These are phyloP conservation scores for Blastobotrys serpentis DNA, from an alignment of 1,139 yeast genomes.

Conservation along the genomic window DNA sequence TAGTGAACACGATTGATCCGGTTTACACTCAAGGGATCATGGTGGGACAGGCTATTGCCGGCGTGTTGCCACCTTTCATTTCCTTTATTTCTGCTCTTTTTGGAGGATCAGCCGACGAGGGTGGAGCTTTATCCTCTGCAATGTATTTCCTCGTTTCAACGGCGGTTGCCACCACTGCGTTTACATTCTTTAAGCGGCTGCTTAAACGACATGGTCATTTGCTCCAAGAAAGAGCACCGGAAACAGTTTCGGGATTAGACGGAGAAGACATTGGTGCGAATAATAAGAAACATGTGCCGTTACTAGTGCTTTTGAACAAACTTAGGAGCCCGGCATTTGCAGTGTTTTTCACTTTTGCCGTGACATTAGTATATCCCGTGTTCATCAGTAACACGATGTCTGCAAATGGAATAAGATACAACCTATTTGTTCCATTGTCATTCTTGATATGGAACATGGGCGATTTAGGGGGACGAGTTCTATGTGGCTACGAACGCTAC, in stretches of 20 bases:
- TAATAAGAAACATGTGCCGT: constrained; percentile 46
- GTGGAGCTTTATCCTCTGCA: constrained; percentile 21
- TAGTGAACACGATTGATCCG: constrained; percentile 76
- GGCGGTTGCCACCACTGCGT: constrained; percentile 53
- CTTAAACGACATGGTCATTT: not conserved
- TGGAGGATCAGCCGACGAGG: constrained; percentile 31
- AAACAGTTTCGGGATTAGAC: not conserved
- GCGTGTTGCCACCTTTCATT: constrained; percentile 82
- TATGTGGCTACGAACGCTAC: constrained; percentile 54
- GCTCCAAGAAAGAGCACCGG: constrained; percentile 12
- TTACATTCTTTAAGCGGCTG: constrained; percentile 26
- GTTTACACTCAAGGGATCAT: constrained; percentile 82
- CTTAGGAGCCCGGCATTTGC: constrained; percentile 63
- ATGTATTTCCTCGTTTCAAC: constrained; percentile 71
- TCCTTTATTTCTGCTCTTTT: constrained; percentile 53
- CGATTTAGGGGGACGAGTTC: constrained; percentile 72
- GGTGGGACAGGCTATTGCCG: constrained; percentile 95
- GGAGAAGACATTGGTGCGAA: too few species aligned
- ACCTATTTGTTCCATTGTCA: constrained; percentile 67
- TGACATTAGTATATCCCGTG: constrained; percentile 82
- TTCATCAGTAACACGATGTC: constrained; percentile 75
- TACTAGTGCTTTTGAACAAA: constrained; percentile 53
- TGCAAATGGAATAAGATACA: constrained; percentile 47
- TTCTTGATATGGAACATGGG: constrained; percentile 88
- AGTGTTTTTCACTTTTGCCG: constrained; percentile 71